These are phyloP conservation scores for Phialophora macrospora DNA, from an alignment of 2,329 filamentous ascomycete species.

Conservation along the genomic window DNA sequence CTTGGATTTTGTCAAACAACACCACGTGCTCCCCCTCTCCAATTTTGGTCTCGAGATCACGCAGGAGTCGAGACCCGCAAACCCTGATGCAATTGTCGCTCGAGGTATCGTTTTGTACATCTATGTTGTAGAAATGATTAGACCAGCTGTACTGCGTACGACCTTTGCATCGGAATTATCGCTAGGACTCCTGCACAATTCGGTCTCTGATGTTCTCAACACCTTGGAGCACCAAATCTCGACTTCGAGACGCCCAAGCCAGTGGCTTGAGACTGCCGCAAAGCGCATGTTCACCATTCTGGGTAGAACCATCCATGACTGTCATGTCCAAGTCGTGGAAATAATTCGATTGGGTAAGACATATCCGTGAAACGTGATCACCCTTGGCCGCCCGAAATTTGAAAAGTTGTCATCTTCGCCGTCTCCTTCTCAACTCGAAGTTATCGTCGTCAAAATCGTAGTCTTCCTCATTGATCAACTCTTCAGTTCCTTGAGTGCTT, in stretches of 20 bases:
- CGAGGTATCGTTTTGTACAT: background rate
- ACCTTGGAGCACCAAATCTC: background rate
- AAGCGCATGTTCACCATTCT: background rate
- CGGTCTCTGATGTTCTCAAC: background rate
- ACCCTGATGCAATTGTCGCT: background rate
- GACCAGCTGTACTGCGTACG: background rate
- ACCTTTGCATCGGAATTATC: background rate
- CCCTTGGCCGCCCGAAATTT: background rate
- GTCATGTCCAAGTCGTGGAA: background rate
- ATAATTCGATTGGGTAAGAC: background rate
- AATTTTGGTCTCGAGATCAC: background rate
- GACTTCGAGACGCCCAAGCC: background rate
- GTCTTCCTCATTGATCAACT: slow-evolving; percentile 1
- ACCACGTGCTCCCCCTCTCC: slow-evolving; percentile 6
- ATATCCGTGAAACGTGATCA: slow-evolving; percentile 4
- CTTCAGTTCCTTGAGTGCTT: background rate
- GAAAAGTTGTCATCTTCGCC: slow-evolving; percentile 14
- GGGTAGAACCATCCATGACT: background rate
- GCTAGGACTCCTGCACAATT: background rate
- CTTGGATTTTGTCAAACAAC: background rate
- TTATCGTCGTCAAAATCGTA: slow-evolving; percentile 14
- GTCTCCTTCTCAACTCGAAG: slow-evolving; percentile 21
- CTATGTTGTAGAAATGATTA: background rate
- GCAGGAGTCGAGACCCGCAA: background rate
- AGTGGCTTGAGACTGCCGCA: background rate